Evolutionary conservation across 2,329 filamentous ascomycete genomes (phyloP), one percentile per base, ranked within the genome.

Genomic region (Paecilomyces fulvus): DNA sequence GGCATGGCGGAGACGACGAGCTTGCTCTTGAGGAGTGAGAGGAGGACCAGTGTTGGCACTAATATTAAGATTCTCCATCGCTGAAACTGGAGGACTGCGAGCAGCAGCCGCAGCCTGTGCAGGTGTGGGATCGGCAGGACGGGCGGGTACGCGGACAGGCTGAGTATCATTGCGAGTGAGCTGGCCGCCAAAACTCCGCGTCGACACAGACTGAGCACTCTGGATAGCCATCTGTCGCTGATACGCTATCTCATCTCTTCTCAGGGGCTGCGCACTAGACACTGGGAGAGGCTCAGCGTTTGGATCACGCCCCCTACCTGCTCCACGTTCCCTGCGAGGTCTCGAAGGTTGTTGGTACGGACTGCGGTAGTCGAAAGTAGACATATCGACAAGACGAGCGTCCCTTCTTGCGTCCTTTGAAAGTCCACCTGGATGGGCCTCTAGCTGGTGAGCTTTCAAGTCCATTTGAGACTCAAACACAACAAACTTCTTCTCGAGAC

Each of bases 391-490:
- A 23, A 87, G 76, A 53, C 92, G 83, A 3, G 90, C 89, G 70
- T 96, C 92, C 65, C 90, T 81, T 56, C 91, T 80, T 1, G 88
- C 85, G 63, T 92, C 88, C 66, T 95, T 96, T 8, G 90, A 90
- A 23, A 95, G 71, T 0, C 86, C 83, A 63, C 86, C 84, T 0
- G 86, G 90, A 68, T 99, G 94, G 55, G 86, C 83, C 64, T 88
- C 87, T 9, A 99, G 75, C 70, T 95, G 90, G 73, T 99, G 94
- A 2, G 88, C 94, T 71, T 97, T 95, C 51, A 99, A 76, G 66
- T 99, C 94, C 79, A 99, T 86, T 67, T 96, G 90, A 0, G 91
- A 92, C 55, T 90, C 90, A 64, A 99, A 99, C 0, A 97, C 94
- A 30, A 97, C 88, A 69, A 97, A 96, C 70, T 96, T 97, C 82